These are phyloP conservation scores for Arachis stenosperma DNA, from an alignment of 306 rosid species.

Conservation along the genomic window DNA sequence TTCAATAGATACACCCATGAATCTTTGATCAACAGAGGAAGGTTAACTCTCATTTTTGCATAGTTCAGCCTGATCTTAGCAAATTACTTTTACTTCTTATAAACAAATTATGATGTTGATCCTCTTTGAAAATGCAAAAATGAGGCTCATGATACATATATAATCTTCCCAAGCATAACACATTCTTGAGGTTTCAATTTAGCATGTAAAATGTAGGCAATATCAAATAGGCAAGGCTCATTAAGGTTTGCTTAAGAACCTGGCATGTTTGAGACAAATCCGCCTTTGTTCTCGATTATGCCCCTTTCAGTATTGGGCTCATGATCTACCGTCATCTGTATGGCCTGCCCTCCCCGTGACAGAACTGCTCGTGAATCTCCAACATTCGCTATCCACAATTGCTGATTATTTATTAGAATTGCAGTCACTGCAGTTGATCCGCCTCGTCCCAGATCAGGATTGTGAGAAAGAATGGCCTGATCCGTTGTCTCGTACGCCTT, in stretches of 20 bases:
- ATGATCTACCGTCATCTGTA: conserved; percentile 71
- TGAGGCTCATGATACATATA: conserved; percentile 8
- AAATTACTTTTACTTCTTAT: not conserved
- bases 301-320: conserved; percentile 86
- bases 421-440: conserved; percentile 86
- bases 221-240: conserved; percentile 29
- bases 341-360: conserved; percentile 64
- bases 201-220: not conserved
- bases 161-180: conserved; percentile 19
- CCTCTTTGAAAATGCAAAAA: conserved; percentile 34
- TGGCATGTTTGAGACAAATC: conserved; percentile 96
- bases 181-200: conserved; percentile 12
- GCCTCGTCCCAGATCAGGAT: conserved; percentile 74
- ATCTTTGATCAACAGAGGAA: conserved; percentile 3
- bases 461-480: conserved; percentile 70
- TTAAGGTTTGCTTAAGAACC: conserved; percentile 54
- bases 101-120: conserved; percentile 1
- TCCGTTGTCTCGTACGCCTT: conserved; percentile 73
- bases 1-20: conserved; percentile 9
- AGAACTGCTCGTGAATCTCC: conserved; percentile 89
- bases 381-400: conserved; percentile 72
- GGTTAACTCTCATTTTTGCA: conserved; percentile 13
- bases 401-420: conserved; percentile 61
- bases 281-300: conserved; percentile 81
- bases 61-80: conserved; percentile 2